Percentiles rank a stretch among this genome's conserved stretches.
Conservation (phyloP, 139 green algal species). For the Chlamydomonas sp. region DNA sequence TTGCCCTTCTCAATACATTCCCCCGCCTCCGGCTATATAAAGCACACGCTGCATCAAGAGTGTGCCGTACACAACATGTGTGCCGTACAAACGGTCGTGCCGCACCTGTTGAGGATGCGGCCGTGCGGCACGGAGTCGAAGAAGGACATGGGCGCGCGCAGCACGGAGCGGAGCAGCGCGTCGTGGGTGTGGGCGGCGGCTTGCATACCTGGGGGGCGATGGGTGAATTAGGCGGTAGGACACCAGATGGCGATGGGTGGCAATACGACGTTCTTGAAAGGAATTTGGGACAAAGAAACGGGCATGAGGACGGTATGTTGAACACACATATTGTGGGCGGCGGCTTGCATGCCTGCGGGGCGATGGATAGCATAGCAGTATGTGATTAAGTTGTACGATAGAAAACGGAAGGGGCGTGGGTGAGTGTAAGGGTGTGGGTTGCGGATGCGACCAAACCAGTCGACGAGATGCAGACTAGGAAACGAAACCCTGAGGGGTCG, state of each 20-base stretch:
- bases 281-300: not conserved
- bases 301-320: too few species aligned
- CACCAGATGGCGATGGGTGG: not conserved
- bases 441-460: too few species aligned
- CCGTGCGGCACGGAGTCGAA: constrained; percentile 68
- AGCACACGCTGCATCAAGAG: constrained; percentile 10
- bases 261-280: not conserved
- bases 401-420: too few species aligned
- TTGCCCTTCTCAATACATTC: too few species aligned
- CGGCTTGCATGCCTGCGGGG: too few species aligned
- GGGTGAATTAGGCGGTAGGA: not conserved
- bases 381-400: too few species aligned
- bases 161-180: constrained; percentile 67
- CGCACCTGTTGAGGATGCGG: constrained; percentile 76
- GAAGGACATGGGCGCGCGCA: constrained; percentile 59
- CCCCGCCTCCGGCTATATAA: too few species aligned
- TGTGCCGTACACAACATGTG: not conserved
- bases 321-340: too few species aligned
- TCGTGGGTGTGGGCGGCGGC: constrained; percentile 71
- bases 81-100: not conserved
- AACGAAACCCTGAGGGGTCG: too few species aligned
- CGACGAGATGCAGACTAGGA: too few species aligned
- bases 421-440: too few species aligned
- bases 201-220: constrained; percentile 56
- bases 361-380: too few species aligned